Percentiles rank a stretch among this genome's conserved stretches.
phyloP scores from a whole-genome alignment of 2,329 filamentous ascomycete genomes.

The Aspergillus thermomutatus region DNA sequence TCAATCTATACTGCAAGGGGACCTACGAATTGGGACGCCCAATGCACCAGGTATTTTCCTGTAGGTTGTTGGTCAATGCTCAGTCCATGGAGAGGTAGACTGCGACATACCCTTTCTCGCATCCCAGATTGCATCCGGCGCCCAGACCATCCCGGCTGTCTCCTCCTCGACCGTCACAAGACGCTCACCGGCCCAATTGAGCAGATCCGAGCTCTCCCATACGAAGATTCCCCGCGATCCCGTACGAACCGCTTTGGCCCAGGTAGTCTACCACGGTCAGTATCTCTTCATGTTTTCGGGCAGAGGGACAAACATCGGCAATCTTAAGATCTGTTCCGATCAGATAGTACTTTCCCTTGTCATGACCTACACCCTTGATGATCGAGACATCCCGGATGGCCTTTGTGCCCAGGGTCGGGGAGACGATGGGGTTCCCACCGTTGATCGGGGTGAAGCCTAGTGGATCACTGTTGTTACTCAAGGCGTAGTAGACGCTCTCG shows the following conservation, averaged over 20 bases:
- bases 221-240: constrained; percentile 12
- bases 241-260: constrained; percentile 7
- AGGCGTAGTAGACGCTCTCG: constrained; percentile 13
- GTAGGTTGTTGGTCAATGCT: neutral
- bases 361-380: constrained; percentile 5
- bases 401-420: constrained; percentile 13
- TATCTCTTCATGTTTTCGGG: neutral
- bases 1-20: no score
- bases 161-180: constrained; percentile 12
- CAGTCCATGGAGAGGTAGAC: rapidly evolving
- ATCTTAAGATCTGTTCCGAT: constrained; percentile 16
- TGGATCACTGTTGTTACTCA: constrained; percentile 10
- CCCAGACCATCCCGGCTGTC: constrained; percentile 15
- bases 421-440: constrained; percentile 5
- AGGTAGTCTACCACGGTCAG: constrained; percentile 8
- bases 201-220: constrained; percentile 13
- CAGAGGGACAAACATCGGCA: neutral
- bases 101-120: constrained; percentile 1
- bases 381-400: constrained; percentile 12
- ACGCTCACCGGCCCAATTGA: constrained; percentile 9
- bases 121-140: constrained; percentile 16
- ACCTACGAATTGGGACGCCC: constrained; percentile 12
- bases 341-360: constrained; percentile 13
- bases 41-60: constrained; percentile 14
- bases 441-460: constrained; percentile 5